Percentiles rank a stretch among this genome's conserved stretches.
Evolutionary conservation across 495 filamentous ascomycete species (phyloP).

Genomic region (Aspergillus homomorphus): DNA sequence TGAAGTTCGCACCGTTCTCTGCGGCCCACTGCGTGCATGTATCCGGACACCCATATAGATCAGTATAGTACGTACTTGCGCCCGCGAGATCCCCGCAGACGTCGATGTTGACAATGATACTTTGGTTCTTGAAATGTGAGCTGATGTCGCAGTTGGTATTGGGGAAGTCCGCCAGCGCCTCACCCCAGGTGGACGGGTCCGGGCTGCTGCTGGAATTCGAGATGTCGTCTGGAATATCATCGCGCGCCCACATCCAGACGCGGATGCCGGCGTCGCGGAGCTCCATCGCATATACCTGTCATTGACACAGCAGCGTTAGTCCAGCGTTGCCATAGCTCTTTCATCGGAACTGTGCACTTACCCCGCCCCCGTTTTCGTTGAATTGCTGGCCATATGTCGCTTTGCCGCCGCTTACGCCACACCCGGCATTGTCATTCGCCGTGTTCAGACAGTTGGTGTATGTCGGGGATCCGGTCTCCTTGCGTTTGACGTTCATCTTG

Average conservation of each 20-base stretch:
- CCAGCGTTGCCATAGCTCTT: background rate
- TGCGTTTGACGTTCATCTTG: constrained; percentile 46
- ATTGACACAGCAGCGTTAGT: background rate
- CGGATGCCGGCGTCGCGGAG: constrained; percentile 45
- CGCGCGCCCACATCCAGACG: constrained; percentile 47
- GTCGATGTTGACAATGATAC: constrained; percentile 53
- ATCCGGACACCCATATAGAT: constrained; percentile 42
- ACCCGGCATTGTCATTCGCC: constrained; percentile 41
- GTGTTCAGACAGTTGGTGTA: constrained; percentile 36
- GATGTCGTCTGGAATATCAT: constrained; percentile 40
- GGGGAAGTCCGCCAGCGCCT: constrained; percentile 50
- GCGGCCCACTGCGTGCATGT: constrained; percentile 43
- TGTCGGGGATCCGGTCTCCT: constrained; percentile 33
- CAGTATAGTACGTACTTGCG: constrained; percentile 30
- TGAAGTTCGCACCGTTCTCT: constrained; percentile 35
- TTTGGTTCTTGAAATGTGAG: constrained; percentile 48
- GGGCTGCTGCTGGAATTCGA: constrained; percentile 24
- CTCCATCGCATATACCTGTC: constrained; percentile 45
- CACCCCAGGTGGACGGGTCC: constrained; percentile 47
- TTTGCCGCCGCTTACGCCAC: constrained; percentile 35
- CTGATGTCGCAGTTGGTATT: constrained; percentile 46
- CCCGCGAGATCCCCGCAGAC: constrained; percentile 45
- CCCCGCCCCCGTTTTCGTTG: constrained; percentile 45
- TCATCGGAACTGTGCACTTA: constrained; percentile 16
- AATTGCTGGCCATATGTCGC: constrained; percentile 39